Evolutionary conservation across 2,329 filamentous ascomycete species (phyloP).

Genomic region (Pseudocercospora musae): DNA sequence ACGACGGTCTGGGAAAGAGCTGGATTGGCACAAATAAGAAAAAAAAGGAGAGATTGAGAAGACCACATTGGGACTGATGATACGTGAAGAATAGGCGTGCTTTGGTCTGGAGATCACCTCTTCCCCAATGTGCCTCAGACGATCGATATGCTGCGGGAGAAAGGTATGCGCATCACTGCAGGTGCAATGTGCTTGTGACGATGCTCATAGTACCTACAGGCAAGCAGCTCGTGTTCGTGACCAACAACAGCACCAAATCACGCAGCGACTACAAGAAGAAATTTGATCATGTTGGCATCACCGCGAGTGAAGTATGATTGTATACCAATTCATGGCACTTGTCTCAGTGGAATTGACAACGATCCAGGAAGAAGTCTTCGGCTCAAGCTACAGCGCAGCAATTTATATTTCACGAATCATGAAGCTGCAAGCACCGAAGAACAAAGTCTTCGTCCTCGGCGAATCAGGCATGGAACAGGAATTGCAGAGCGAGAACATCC

Average conservation of each 20-base stretch:
- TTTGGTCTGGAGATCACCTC: conserved; percentile 92
- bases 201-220: conserved; percentile 49
- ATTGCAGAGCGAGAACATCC: conserved; percentile 72
- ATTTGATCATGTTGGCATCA: conserved; percentile 75
- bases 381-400: conserved; percentile 88
- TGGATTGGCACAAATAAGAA: neutral
- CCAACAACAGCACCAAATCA: conserved; percentile 98
- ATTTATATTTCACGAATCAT: conserved; percentile 96
- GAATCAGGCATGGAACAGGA: conserved; percentile 90
- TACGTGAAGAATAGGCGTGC: conserved; percentile 66
- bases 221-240: conserved; percentile 92
- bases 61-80: conserved; percentile 27
- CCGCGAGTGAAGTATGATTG: conserved; percentile 57
- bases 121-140: conserved; percentile 85
- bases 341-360: neutral
- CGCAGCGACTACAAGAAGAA: conserved; percentile 91
- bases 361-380: conserved; percentile 84
- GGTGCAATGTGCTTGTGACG: neutral
- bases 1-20: neutral
- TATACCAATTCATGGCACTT: neutral
- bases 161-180: conserved; percentile 55
- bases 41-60: neutral
- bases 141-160: conserved; percentile 73
- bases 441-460: conserved; percentile 92
- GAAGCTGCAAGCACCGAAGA: conserved; percentile 70